Percentiles rank a stretch among this genome's conserved stretches.
Conservation (phyloP, 2,329 filamentous ascomycete species). For the Diaporthe sp. region DNA sequence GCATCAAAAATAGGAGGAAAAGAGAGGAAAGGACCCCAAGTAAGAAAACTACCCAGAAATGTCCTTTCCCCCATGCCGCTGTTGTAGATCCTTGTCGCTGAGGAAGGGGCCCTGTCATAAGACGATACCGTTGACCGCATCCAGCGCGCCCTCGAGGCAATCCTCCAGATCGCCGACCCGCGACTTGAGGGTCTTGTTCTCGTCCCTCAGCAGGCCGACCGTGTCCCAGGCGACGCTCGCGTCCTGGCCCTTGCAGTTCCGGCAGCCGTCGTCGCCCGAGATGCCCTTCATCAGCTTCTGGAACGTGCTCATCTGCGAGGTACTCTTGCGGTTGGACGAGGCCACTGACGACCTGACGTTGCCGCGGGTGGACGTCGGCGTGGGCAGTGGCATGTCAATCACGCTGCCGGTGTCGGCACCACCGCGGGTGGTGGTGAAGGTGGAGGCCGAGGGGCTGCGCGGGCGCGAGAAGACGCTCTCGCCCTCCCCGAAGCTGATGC, state of each 20-base stretch:
- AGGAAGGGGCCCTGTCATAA: conserved; percentile 49
- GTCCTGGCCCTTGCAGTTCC: conserved; percentile 71
- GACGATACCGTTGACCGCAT: conserved; percentile 70
- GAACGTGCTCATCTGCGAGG: conserved; percentile 59
- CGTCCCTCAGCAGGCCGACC: conserved; percentile 71
- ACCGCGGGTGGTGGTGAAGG: conserved; percentile 52
- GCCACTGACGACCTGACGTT: conserved; percentile 34
- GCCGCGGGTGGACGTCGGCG: conserved; percentile 33
- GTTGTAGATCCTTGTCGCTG: neutral
- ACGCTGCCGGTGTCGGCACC: conserved; percentile 41
- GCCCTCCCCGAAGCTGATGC: conserved; percentile 51
- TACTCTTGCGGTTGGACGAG: conserved; percentile 41
- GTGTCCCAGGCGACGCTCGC: conserved; percentile 76
- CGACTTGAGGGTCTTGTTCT: conserved; percentile 73
- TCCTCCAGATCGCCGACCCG: conserved; percentile 71
- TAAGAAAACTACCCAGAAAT: conserved; percentile 20
- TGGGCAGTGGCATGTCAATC: conserved; percentile 41
- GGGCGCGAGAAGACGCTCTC: conserved; percentile 74
- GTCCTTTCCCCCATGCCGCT: conserved; percentile 34
- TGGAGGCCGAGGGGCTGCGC: conserved; percentile 65
- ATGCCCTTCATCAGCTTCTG: conserved; percentile 64
- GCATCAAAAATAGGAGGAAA: conserved; percentile 29
- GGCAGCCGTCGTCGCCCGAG: conserved; percentile 60
- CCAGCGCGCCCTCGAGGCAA: conserved; percentile 72
- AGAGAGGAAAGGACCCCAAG: conserved; percentile 36